Percentiles rank a stretch among this genome's conserved stretches.
phyloP scores from a whole-genome alignment of 176 grass and related monocot genomes.

The bread wheat (Triticum aestivum) region DNA sequence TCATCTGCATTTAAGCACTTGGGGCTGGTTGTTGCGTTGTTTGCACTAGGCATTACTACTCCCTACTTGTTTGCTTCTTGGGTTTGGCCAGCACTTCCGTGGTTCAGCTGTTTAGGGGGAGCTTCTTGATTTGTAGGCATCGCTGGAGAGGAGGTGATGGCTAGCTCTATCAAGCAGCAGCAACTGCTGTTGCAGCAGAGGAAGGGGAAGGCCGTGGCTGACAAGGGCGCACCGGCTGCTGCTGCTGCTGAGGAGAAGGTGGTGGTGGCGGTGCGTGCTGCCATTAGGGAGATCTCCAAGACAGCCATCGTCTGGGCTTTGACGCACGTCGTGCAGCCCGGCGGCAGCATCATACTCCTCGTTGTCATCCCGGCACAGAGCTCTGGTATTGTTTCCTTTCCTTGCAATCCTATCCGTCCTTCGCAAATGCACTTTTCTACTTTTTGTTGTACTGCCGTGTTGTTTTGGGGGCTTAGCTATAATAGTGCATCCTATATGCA shows the following conservation, averaged over 20 bases:
- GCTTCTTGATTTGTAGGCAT: conserved; percentile 47
- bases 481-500: not conserved
- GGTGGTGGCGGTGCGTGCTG: conserved; percentile 82
- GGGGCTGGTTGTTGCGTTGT: conserved; percentile 43
- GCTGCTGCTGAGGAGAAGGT: conserved; percentile 52
- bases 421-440: not conserved
- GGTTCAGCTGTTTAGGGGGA: conserved; percentile 11
- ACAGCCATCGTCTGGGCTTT: conserved; percentile 92
- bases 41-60: conserved; percentile 40
- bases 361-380: conserved; percentile 71
- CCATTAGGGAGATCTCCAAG: conserved; percentile 81
- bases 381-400: conserved; percentile 62
- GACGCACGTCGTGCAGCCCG: conserved; percentile 90
- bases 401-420: conserved; percentile 14
- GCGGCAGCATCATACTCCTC: conserved; percentile 79
- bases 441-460: not conserved
- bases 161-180: conserved; percentile 50
- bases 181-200: conserved; percentile 60
- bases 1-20: conserved; percentile 43
- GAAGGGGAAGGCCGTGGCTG: conserved; percentile 61
- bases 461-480: conserved; percentile 13
- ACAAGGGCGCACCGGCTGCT: conserved; percentile 33
- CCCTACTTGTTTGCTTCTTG: conserved; percentile 24
- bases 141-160: conserved; percentile 25
- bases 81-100: conserved; percentile 12